Evolutionary conservation across 257 asterid genomes (phyloP), one percentile per base, ranked within the genome.

Genomic region (Penstemon barbatus): DNA sequence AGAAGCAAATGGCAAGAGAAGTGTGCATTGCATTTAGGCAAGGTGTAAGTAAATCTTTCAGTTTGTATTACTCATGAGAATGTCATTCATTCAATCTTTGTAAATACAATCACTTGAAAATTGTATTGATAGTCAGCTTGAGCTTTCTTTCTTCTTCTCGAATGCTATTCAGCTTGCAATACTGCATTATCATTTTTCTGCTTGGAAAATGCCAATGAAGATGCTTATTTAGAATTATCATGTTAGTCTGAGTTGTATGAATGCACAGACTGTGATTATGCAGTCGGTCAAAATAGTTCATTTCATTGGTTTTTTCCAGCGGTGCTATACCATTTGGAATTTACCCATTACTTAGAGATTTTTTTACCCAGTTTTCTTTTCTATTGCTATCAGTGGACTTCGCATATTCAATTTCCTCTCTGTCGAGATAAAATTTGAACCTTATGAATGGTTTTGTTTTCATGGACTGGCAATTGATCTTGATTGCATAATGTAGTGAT

Each of bases 1-100:
- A 93, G 81, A 93, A 93, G 81, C 94, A 93, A 81, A 88, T 93
- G 96, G 85, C 97, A 15, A 84, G 99, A 86, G 97, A 93, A 68
- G 96, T 93, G 69, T 93, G 97, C 90, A 76, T 87, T 6, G 99
- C 99, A 64, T 90, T 93, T 77, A 87, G 92, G 79, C 99, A 93
- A 90, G 85, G 88, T 63, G 96, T 93, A 87, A 93, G 99, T 85
- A 39, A 63, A 40, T 51, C 74, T 54, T 40, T 58, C 40, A 36
- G 6, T 25, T 63, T 60, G 15, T 51, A 71, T 38, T 61, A 54
- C 72, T 56, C 9, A 0, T 33, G 60, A 13, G 68, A 52, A 6
- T 54, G 52, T 53, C 52, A 40, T 8, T 15, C 25, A 12, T 36
- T 53, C 65, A 51, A 19, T 38, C 33, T 52, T 33, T 63, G 18